These are phyloP conservation scores for Metschnikowia gelsemii DNA, from an alignment of 805 yeast species.

Conservation along the genomic window DNA sequence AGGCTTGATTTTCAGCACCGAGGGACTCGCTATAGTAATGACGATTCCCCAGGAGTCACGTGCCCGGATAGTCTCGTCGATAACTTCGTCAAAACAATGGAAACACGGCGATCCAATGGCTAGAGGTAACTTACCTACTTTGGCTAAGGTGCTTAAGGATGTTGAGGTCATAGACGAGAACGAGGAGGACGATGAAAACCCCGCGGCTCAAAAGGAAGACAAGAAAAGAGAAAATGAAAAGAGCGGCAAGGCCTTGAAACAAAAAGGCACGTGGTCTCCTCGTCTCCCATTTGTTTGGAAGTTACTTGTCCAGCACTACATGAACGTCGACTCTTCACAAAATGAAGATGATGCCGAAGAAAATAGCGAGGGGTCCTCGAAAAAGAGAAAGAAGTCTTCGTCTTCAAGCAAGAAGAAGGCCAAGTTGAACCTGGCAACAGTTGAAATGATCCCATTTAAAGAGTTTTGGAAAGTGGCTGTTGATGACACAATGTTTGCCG, in stretches of 20 bases:
- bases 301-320: conserved; percentile 48
- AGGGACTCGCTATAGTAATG: conserved; percentile 75
- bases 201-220: too few relatives aligned
- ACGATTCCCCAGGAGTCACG: conserved; percentile 41
- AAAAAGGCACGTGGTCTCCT: conserved; percentile 72
- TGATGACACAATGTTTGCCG: conserved; percentile 77
- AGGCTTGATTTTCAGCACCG: conserved; percentile 65
- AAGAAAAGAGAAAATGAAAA: too few relatives aligned
- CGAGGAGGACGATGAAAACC: conserved; percentile 31
- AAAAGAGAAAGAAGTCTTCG: conserved; percentile 27
- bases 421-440: conserved; percentile 22
- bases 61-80: conserved; percentile 17
- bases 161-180: conserved; percentile 40
- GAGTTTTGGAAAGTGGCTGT: conserved; percentile 81
- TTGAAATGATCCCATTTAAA: conserved; percentile 32
- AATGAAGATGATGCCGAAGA: conserved; percentile 8
- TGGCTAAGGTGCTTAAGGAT: conserved; percentile 67
- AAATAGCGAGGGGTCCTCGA: conserved; percentile 22
- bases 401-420: conserved; percentile 22
- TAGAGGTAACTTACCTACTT: conserved; percentile 59
- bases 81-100: conserved; percentile 47
- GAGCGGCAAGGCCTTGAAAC: conserved; percentile 36
- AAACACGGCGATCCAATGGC: conserved; percentile 68
- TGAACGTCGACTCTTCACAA: conserved; percentile 7
- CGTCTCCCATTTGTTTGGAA: conserved; percentile 77